Percentiles rank a stretch among this genome's conserved stretches.
Evolutionary conservation across 2,329 filamentous ascomycete species (phyloP).

Genomic region (Thelonectria blattea): DNA sequence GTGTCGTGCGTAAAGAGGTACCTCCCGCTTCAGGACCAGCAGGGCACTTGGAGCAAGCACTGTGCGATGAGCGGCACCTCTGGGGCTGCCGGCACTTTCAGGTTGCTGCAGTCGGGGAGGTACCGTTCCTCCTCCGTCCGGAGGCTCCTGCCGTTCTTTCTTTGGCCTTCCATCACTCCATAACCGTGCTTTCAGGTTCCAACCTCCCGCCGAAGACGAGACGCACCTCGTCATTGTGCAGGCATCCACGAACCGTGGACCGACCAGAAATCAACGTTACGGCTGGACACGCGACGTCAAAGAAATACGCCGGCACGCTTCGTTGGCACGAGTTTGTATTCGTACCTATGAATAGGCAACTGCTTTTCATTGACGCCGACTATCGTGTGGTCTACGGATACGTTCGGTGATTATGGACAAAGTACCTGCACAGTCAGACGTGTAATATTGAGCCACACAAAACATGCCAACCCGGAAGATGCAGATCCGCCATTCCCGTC

Average conservation of each 20-base stretch:
- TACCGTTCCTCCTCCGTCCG: background rate
- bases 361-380: background rate
- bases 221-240: constrained; percentile 4
- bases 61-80: constrained; percentile 10
- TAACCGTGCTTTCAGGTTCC: background rate
- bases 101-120: too few species aligned
- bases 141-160: background rate
- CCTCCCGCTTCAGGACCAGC: too few species aligned
- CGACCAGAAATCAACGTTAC: background rate
- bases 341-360: background rate
- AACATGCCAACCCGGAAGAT: background rate
- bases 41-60: background rate
- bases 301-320: background rate
- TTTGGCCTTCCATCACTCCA: constrained; percentile 4
- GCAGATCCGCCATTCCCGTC: background rate
- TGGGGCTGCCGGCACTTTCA: background rate
- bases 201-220: too few species aligned
- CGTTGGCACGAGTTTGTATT: too few species aligned
- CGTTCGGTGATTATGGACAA: background rate
- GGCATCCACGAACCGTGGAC: constrained; percentile 6
- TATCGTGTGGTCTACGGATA: too few species aligned
- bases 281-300: background rate
- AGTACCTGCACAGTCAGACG: background rate
- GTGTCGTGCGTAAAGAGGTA: background rate
- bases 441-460: background rate